phyloP scores from a whole-genome alignment of 1,284 basidiomycete genomes.

The Puccinia polysora region DNA sequence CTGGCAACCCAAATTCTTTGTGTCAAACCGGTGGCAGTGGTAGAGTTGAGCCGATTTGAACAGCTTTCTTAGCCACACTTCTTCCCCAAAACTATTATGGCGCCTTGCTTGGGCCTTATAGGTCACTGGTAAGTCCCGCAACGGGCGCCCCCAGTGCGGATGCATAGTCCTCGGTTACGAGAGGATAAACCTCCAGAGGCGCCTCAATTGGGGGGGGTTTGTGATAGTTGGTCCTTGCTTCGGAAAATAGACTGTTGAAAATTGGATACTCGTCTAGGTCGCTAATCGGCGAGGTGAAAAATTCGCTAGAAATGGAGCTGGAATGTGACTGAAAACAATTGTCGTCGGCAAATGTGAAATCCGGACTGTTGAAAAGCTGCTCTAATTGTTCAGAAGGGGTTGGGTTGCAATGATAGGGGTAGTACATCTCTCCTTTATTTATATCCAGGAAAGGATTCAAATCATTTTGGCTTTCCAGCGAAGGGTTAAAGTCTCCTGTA shows the following conservation, averaged over 20 bases:
- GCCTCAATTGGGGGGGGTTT: not conserved
- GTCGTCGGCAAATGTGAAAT: slow-evolving; percentile 16
- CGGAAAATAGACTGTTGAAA: not conserved
- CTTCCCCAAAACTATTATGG: too few relatives aligned
- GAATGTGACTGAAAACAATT: not conserved
- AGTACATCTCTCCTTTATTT: not conserved
- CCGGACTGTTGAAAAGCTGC: not conserved
- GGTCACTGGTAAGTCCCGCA: too few relatives aligned
- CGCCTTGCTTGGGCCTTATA: too few relatives aligned
- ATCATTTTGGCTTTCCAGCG: not conserved
- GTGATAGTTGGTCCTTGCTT: not conserved
- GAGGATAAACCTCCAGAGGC: not conserved
- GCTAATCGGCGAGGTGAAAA: slow-evolving; percentile 6
- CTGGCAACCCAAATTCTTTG: too few relatives aligned
- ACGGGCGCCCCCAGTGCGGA: too few relatives aligned
- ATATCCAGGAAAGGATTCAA: not conserved
- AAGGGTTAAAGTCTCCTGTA: not conserved
- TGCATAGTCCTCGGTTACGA: not conserved
- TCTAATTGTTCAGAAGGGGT: not conserved
- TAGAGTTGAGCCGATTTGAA: too few relatives aligned
- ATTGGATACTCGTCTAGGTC: not conserved
- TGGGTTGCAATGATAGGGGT: not conserved
- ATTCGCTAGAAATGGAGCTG: not conserved
- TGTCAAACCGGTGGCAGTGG: too few relatives aligned
- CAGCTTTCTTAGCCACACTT: too few relatives aligned